Evolutionary conservation across 2,329 filamentous ascomycete species (phyloP).

Genomic region (Neophaeococcomyces mojaviensis): DNA sequence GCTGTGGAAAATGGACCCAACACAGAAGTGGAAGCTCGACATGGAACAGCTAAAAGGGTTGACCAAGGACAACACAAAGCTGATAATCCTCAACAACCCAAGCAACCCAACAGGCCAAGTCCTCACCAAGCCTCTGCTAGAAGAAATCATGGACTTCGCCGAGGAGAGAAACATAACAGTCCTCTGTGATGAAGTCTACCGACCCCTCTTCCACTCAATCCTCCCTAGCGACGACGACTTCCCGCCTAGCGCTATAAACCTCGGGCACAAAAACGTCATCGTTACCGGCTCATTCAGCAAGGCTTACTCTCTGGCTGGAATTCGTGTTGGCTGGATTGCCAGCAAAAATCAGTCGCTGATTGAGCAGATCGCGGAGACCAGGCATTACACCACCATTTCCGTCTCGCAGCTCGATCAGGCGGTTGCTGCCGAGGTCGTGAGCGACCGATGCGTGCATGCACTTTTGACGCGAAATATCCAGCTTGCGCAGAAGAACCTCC

Average conservation of each 20-base stretch:
- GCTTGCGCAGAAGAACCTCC: constrained; percentile 61
- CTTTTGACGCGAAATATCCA: constrained; percentile 57
- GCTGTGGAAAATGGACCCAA: constrained; percentile 62
- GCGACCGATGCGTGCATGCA: constrained; percentile 53
- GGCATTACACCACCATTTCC: constrained; percentile 82
- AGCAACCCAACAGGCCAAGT: constrained; percentile 75
- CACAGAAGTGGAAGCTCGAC: constrained; percentile 60
- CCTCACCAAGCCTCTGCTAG: constrained; percentile 54
- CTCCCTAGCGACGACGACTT: constrained; percentile 39
- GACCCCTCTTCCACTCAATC: constrained; percentile 70
- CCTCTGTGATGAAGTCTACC: constrained; percentile 75
- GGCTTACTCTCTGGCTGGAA: constrained; percentile 73
- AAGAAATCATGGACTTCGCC: constrained; percentile 56
- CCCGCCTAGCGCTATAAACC: constrained; percentile 26
- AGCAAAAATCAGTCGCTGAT: constrained; percentile 57
- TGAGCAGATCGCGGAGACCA: constrained; percentile 53
- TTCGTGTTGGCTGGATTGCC: constrained; percentile 76
- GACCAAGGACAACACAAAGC: constrained; percentile 42
- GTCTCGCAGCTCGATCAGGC: constrained; percentile 74
- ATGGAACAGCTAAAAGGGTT: constrained; percentile 58
- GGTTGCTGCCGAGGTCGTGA: constrained; percentile 67
- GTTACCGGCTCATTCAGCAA: constrained; percentile 80
- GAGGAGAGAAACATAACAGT: constrained; percentile 56
- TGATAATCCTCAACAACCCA: constrained; percentile 66
- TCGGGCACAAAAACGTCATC: constrained; percentile 61